These are phyloP conservation scores for Somion occarium DNA, from an alignment of 1,284 basidiomycete genomes.

Conservation along the genomic window DNA sequence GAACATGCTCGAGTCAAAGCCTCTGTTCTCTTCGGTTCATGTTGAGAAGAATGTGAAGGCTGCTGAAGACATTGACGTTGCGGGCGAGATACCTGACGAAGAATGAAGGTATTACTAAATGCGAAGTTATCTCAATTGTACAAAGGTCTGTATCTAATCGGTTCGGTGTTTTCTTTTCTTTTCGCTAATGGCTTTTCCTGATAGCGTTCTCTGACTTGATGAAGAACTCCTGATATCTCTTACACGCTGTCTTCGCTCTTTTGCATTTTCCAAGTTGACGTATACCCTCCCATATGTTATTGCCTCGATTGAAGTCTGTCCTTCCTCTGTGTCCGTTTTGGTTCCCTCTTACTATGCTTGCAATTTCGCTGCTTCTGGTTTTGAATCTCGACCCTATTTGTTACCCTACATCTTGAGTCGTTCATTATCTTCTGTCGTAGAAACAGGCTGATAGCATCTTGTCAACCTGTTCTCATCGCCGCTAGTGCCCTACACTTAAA, in stretches of 20 bases:
- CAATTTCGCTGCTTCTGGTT: not conserved
- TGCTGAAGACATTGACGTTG: not conserved
- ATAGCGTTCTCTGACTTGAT: not conserved
- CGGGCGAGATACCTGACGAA: slow-evolving; percentile 2
- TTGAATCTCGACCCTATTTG: not conserved
- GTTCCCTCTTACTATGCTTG: not conserved
- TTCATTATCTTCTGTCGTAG: not conserved
- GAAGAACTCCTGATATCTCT: not conserved
- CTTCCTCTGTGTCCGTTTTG: not conserved
- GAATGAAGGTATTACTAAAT: not conserved
- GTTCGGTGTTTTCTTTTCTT: no score
- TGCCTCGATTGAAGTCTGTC: not conserved
- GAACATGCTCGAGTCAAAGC: slow-evolving; percentile 7
- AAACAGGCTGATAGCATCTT: no score
- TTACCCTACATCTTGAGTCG: not conserved
- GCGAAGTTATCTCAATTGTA: not conserved
- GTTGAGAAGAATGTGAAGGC: not conserved
- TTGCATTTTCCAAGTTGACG: not conserved
- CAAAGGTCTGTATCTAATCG: not conserved
- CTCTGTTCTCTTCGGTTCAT: slow-evolving; percentile 2
- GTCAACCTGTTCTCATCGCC: no score
- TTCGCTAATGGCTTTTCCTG: no score
- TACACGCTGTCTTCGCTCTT: not conserved
- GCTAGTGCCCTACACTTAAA: no score
- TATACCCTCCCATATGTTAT: not conserved